These are phyloP conservation scores for Candida ipomoeae DNA, from an alignment of 805 yeast species.

Conservation along the genomic window DNA sequence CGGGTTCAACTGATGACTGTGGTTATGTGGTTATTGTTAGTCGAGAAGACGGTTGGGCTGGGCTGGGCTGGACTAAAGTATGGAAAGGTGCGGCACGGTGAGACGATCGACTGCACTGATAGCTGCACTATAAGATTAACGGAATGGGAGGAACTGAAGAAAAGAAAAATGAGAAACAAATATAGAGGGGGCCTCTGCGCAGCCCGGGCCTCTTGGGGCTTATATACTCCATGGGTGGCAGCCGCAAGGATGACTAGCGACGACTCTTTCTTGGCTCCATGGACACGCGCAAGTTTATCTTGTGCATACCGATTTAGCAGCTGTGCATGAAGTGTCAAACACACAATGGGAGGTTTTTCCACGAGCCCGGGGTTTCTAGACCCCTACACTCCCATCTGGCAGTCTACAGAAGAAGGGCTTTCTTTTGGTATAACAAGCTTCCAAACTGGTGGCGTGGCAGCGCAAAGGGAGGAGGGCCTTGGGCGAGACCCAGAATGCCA, in stretches of 20 bases:
- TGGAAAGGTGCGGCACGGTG: too few species aligned
- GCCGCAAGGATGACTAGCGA: not conserved
- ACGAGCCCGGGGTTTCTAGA: not conserved
- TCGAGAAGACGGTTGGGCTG: too few species aligned
- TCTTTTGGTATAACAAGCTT: not conserved
- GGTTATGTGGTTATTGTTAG: too few species aligned
- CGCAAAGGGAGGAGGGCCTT: not conserved
- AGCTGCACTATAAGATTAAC: not conserved
- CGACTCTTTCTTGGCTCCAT: constrained; percentile 2
- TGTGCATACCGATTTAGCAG: constrained; percentile 1
- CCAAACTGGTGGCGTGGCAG: not conserved
- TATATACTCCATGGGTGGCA: not conserved
- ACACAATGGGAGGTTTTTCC: not conserved
- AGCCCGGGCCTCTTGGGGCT: not conserved
- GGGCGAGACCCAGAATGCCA: constrained; percentile 1
- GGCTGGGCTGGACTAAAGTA: too few species aligned
- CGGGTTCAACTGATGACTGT: too few species aligned
- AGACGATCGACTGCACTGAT: too few species aligned
- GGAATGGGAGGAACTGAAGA: too few species aligned
- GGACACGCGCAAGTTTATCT: constrained; percentile 5
- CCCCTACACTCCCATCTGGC: too few species aligned
- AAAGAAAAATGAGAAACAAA: too few species aligned
- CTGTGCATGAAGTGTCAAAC: not conserved
- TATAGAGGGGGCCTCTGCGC: too few species aligned
- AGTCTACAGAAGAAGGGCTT: not conserved